Conservation (phyloP, 306 rosid species). For the Astragalus glycyphyllos region DNA sequence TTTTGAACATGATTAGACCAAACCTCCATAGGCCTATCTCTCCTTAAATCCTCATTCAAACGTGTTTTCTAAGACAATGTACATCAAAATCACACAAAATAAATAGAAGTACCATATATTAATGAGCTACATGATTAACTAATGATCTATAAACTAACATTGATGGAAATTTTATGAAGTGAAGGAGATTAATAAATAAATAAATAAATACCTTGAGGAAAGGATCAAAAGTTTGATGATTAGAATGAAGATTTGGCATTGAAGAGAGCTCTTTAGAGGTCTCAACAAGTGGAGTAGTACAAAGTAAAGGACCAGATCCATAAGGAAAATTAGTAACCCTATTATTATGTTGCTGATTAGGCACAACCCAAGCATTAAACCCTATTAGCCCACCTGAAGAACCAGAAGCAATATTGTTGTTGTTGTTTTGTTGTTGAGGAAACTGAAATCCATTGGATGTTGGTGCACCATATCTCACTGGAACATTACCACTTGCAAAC, state of each 20-base stretch:
- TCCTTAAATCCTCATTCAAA: constrained; percentile 42
- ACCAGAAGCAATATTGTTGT: background rate
- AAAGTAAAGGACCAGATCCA: constrained; percentile 41
- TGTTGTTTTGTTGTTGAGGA: constrained; percentile 1
- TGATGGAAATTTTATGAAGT: too few relatives aligned
- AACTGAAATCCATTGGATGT: constrained; percentile 34
- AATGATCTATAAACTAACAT: too few relatives aligned
- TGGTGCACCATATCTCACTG: constrained; percentile 49
- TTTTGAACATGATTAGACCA: constrained; percentile 43
- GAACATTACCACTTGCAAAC: constrained; percentile 22
- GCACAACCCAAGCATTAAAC: constrained; percentile 17
- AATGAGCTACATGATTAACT: background rate
- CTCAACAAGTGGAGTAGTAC: constrained; percentile 38
- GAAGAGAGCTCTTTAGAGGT: constrained; percentile 90
- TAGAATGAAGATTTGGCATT: constrained; percentile 61
- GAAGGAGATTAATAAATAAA: background rate
- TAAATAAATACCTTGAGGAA: constrained; percentile 60
- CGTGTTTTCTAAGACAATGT: constrained; percentile 61
- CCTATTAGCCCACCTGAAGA: too few relatives aligned
- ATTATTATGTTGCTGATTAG: constrained; percentile 25
- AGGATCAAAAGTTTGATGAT: constrained; percentile 42
- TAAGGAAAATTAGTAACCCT: constrained; percentile 36
- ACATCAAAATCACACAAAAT: background rate
- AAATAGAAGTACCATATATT: background rate
- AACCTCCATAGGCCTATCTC: constrained; percentile 34